Conservation (phyloP, 2,329 filamentous ascomycete species). For the Fusarium brevicatenulatum region DNA sequence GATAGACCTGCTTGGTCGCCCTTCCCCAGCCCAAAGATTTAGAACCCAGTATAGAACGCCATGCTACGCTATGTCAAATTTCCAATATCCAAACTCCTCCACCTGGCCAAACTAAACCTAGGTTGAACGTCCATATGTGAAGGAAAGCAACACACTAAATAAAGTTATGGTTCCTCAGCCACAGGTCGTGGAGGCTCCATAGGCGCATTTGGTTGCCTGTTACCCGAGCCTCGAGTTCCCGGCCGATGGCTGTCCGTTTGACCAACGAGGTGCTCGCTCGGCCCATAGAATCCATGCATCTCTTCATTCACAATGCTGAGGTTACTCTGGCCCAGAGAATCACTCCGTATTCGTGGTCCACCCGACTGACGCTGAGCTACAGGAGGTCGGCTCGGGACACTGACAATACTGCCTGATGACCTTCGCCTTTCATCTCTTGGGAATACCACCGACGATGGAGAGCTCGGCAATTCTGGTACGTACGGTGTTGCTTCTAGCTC, state of each 20-base stretch:
- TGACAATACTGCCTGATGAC: conserved; percentile 40
- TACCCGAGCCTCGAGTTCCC: conserved; percentile 25
- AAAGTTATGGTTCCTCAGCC: neutral
- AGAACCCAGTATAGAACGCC: conserved; percentile 10
- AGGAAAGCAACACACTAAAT: neutral
- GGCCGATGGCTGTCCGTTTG: conserved; percentile 50
- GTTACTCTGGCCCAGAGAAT: conserved; percentile 36
- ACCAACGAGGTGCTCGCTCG: conserved; percentile 52
- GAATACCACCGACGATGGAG: conserved; percentile 36
- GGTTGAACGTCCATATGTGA: neutral
- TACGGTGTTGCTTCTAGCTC: conserved; percentile 54
- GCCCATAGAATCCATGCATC: conserved; percentile 61
- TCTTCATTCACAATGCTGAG: conserved; percentile 55
- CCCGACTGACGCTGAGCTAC: conserved; percentile 44
- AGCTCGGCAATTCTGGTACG: conserved; percentile 52
- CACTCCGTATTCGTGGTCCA: conserved; percentile 40
- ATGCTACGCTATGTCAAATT: conserved; percentile 13
- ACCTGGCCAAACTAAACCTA: neutral
- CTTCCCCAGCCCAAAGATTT: neutral
- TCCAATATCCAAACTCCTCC: conserved; percentile 2
- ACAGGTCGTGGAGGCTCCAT: neutral
- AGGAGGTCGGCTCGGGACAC: conserved; percentile 37
- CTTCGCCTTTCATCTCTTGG: conserved; percentile 42
- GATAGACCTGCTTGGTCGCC: neutral
- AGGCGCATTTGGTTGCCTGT: neutral